These are phyloP conservation scores for Fraxinus sp. DNA, from an alignment of 305 asterid genomes.

Conservation along the genomic window DNA sequence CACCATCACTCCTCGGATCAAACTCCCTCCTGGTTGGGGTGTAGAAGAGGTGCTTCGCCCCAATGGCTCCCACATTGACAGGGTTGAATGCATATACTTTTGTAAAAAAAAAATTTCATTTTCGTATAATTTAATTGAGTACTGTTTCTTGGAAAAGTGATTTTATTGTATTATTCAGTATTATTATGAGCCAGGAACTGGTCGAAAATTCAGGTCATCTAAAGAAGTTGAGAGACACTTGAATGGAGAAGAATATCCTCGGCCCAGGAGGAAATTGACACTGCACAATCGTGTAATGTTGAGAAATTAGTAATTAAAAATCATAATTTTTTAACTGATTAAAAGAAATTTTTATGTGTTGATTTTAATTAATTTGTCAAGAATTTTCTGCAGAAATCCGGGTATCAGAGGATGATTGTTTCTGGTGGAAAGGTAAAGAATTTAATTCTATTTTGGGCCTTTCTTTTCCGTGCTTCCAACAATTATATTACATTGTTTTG, in stretches of 20 bases:
- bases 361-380: background rate
- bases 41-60: slow-evolving; percentile 58
- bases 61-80: slow-evolving; percentile 53
- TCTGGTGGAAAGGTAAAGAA: slow-evolving; percentile 54
- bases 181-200: slow-evolving; percentile 69
- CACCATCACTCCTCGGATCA: slow-evolving; percentile 22
- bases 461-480: background rate
- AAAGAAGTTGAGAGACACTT: slow-evolving; percentile 50
- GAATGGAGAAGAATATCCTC: slow-evolving; percentile 37
- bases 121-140: background rate
- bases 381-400: slow-evolving; percentile 30
- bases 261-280: slow-evolving; percentile 14
- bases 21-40: slow-evolving; percentile 62
- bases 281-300: slow-evolving; percentile 26
- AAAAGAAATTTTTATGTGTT: background rate
- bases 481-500: background rate
- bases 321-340: background rate
- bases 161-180: slow-evolving; percentile 49
- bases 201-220: slow-evolving; percentile 63
- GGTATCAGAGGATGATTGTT: slow-evolving; percentile 43
- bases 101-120: background rate
- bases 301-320: background rate
- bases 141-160: background rate
- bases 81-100: slow-evolving; percentile 31
- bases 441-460: background rate